A percentile compares a stretch with the other conserved stretches of the same genome.
Evolutionary conservation across 306 rosid genomes (phyloP).

Genomic region (Cucumis cinereus): DNA sequence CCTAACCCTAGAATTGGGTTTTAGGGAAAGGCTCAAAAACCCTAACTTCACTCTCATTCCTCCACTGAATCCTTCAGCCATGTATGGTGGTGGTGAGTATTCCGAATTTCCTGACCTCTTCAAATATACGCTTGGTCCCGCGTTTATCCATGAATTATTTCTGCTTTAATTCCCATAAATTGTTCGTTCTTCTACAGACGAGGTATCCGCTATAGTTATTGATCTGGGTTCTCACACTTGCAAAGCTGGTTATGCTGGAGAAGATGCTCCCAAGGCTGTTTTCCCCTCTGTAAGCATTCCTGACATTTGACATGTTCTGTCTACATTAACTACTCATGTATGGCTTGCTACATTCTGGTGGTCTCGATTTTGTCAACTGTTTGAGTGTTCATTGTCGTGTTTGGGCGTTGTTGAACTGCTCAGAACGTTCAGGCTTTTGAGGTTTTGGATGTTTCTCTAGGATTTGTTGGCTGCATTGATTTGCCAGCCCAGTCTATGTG

Average conservation of each 20-base stretch:
- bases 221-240: constrained; percentile 96
- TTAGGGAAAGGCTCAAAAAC: neutral
- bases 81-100: constrained; percentile 96
- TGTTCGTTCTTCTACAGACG: constrained; percentile 34
- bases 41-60: neutral
- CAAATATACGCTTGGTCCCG: neutral
- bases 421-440: neutral
- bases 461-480: neutral
- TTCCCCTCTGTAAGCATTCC: constrained; percentile 67
- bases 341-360: neutral
- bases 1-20: neutral
- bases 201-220: constrained; percentile 84
- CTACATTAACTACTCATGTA: neutral
- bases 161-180: neutral
- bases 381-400: neutral
- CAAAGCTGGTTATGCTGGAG: constrained; percentile 98
- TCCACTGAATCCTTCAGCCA: constrained; percentile 17
- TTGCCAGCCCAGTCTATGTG: neutral
- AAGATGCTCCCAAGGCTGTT: constrained; percentile 97
- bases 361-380: neutral
- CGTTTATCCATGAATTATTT: neutral
- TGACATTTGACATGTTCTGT: neutral
- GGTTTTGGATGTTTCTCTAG: neutral
- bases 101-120: neutral
- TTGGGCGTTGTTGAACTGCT: neutral